These are phyloP conservation scores for Cladosporium sp. DNA, from an alignment of 2,329 filamentous ascomycete species.

Conservation along the genomic window DNA sequence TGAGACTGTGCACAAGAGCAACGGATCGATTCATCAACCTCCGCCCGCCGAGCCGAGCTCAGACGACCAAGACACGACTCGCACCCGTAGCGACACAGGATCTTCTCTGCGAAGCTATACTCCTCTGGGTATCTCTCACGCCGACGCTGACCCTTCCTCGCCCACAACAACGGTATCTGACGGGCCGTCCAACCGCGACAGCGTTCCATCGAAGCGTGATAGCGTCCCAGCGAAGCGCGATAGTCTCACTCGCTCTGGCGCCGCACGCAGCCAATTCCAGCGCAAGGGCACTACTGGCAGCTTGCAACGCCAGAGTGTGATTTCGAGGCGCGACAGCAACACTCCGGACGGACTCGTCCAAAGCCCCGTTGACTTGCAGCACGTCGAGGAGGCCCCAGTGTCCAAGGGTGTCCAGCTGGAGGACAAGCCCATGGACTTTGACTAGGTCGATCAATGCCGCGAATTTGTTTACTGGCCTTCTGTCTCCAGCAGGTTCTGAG, in stretches of 20 bases:
- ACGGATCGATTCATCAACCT: conserved; percentile 34
- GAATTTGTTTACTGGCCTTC: neutral
- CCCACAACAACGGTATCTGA: conserved; percentile 9
- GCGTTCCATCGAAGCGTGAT: conserved; percentile 20
- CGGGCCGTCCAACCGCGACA: conserved; percentile 17
- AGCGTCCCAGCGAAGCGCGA: conserved; percentile 61
- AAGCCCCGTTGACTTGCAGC: conserved; percentile 23
- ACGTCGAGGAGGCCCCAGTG: conserved; percentile 24
- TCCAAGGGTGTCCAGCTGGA: conserved; percentile 63
- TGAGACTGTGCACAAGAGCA: conserved; percentile 20
- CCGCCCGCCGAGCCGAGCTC: conserved; percentile 28
- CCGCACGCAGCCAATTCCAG: conserved; percentile 38
- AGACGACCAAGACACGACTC: conserved; percentile 21
- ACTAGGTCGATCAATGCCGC: conserved; percentile 46
- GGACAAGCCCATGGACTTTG: conserved; percentile 73
- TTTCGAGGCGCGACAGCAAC: conserved; percentile 31
- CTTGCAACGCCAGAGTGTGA: conserved; percentile 37
- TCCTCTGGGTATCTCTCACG: conserved; percentile 18
- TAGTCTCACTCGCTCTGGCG: conserved; percentile 57
- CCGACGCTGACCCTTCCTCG: conserved; percentile 23
- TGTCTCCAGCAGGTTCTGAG: conserved; percentile 15
- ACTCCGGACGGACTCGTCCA: conserved; percentile 17
- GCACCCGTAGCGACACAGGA: conserved; percentile 26
- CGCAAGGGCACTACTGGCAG: conserved; percentile 50
- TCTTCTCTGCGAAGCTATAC: conserved; percentile 13